Base-by-base conservation (phyloP, 306 rosid species). In the Pyrus communis region DNA sequence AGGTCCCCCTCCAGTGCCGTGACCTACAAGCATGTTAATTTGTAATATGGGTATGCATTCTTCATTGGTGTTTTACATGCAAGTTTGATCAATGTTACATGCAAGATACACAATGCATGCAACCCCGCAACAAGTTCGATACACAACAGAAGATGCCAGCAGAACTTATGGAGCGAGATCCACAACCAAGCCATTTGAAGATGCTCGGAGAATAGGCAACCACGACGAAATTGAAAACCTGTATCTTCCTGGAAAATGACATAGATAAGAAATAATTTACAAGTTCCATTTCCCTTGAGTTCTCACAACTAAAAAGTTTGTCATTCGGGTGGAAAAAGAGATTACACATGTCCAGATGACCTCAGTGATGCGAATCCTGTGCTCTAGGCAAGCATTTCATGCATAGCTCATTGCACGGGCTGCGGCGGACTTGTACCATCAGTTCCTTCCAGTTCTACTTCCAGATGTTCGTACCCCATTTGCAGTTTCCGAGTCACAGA, bases 391-490 rank as follows among this genome's bases (percentile, higher is more conserved):
- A 87, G 70, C 70, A 77, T 73, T 74, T 31, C 43, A 69, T 80
- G 78, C 60, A 77, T 55, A 68, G 64, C 10, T 31, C 67, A 76
- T 84, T 84, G 88, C 76, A 85, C 75, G 42, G 79, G 65, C 79
- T 25, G 27, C 27, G 27, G 27, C 27, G 1, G 27, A 25, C 27
- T 25, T 25, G 27, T 25, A 25, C 1, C 27, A 25, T 25, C 2
- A 25, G 27, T 25, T 25, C 27, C 27, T 25, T 25, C 27, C 27
- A 25, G 27, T 25, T 25, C 27, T 23, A 23, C 25, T 23, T 23
- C 25, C 25, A 23, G 25, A 23, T 23, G 25, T 25, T 25, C 27
- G 27, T 25, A 25, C 27, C 27, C 27, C 27, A 25, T 25, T 25
- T 25, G 25, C 25, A 25, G 25, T 25, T 25, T 25, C 25, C 25